A percentile compares a stretch with the other conserved stretches of the same genome.
These are phyloP conservation scores for Lentinus polychrous DNA, from an alignment of 1,284 basidiomycete species.

Conservation along the genomic window DNA sequence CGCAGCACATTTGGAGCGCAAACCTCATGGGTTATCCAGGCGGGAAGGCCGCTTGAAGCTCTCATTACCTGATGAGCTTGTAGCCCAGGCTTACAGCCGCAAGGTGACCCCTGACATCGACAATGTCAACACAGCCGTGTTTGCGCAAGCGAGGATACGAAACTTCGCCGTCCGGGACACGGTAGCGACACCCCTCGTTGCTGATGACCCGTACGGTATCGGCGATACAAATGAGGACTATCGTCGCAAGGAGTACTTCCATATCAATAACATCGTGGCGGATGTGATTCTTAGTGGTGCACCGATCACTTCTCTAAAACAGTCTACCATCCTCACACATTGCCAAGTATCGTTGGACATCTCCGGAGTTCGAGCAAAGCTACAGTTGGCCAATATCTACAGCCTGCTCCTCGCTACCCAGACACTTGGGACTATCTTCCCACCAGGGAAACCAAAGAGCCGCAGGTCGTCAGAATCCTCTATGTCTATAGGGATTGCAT, in stretches of 20 bases:
- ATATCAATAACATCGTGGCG: conserved; percentile 32
- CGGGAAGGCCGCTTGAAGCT: conserved; percentile 42
- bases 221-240: conserved; percentile 38
- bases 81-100: conserved; percentile 33
- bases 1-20: conserved; percentile 37
- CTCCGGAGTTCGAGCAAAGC: conserved; percentile 14
- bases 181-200: conserved; percentile 54
- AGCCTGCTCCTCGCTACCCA: conserved; percentile 62
- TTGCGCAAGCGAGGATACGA: conserved; percentile 36
- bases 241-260: conserved; percentile 41
- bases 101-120: conserved; percentile 16
- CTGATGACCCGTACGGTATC: conserved; percentile 53
- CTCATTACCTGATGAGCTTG: conserved; percentile 55
- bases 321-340: conserved; percentile 16
- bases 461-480: conserved; percentile 6
- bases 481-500: conserved; percentile 20
- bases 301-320: conserved; percentile 13
- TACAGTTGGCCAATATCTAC: conserved; percentile 63
- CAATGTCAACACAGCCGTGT: conserved; percentile 16
- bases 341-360: conserved; percentile 17
- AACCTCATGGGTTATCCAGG: conserved; percentile 33
- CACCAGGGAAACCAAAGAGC: conserved; percentile 15
- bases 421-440: conserved; percentile 41
- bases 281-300: conserved; percentile 33
- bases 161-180: conserved; percentile 49